Evolutionary conservation across 1,139 yeast genomes (phyloP).

Genomic region (Magnusiomyces sp.): DNA sequence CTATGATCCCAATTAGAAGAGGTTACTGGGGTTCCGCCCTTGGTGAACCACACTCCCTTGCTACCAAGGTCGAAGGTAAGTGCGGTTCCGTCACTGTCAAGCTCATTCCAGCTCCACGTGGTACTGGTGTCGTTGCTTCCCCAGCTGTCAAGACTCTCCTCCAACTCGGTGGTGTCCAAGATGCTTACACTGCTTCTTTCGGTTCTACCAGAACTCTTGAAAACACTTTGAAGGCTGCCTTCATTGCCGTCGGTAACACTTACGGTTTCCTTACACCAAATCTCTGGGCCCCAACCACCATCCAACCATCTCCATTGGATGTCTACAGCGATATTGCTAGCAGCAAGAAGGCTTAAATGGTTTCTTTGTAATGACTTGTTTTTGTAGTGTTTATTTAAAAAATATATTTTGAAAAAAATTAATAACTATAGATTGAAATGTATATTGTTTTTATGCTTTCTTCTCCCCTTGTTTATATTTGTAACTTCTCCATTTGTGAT

Average conservation of each 20-base stretch:
- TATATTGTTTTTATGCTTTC: slow-evolving; percentile 1
- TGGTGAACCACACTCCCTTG: slow-evolving; percentile 99
- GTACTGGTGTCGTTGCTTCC: slow-evolving; percentile 99
- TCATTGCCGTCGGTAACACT: slow-evolving; percentile 99
- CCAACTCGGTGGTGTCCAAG: slow-evolving; percentile 99
- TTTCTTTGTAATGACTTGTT: neutral
- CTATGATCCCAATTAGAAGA: slow-evolving; percentile 99
- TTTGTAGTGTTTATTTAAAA: slow-evolving; percentile 2
- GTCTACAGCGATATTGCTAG: slow-evolving; percentile 45
- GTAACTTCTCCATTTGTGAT: slow-evolving; percentile 4
- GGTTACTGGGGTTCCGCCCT: slow-evolving; percentile 99
- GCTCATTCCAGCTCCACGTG: slow-evolving; percentile 99
- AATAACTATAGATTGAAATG: neutral
- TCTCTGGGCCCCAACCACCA: slow-evolving; percentile 87
- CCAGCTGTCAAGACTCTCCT: slow-evolving; percentile 98
- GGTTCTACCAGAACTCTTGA: slow-evolving; percentile 99
- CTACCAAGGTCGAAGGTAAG: slow-evolving; percentile 97
- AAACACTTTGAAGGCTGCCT: slow-evolving; percentile 99
- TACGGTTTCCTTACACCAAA: slow-evolving; percentile 99
- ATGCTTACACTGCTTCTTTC: slow-evolving; percentile 96
- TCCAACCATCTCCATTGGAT: slow-evolving; percentile 90
- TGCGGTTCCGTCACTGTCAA: slow-evolving; percentile 98
- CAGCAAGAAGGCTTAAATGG: slow-evolving; percentile 12
- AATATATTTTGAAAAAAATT: neutral
- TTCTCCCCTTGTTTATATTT: neutral